Base-by-base conservation (phyloP, 805 yeast genomes). In the Yamadazyma laniorum region DNA sequence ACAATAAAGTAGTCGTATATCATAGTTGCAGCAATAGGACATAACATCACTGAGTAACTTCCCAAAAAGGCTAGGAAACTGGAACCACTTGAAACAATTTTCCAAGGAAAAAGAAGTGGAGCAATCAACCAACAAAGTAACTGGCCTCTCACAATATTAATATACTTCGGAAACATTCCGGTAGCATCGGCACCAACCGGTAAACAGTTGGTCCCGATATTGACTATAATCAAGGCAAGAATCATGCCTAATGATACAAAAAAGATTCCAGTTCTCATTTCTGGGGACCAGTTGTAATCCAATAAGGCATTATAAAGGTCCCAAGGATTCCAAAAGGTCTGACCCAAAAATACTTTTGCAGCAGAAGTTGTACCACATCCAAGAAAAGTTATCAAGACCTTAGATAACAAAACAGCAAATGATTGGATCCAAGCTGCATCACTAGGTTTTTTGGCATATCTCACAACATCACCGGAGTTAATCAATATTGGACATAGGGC, bases 1-100 rank as follows among this genome's bases (percentile, higher is more conserved):
- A 39, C 19, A n/a, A 39, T 17, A 19, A 25, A 39, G 18, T 39
- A 39, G 26, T 39, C 43, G 27, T 39, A 39, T 4, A 39, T 39
- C 43, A 39, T 39, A n/a, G 38, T 35, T 5, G 43, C 43, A 30
- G 40, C 38, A 11, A 39, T 39, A 25, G 43, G 43, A 31, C 43
- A 39, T 26, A 39, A 30, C 35, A 39, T 29, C 12, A 34, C 37
- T 13, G 42, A 38, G 16, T 38, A 38, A 16, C 42, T 38, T 4
- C 42, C 42, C 21, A 38, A 34, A 25, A 38, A 38, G 3, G 42
- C 42, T 6, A 38, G 13, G 22, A 38, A 38, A 5, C 23, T 14
- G 5, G 37, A 8, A 22, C 42, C 42, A 23, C 38, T 38, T 18
- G 37, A 33, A 13, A 38, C 37, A 5, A 38, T 38, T 25, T 38